Evolutionary conservation across 768 basidiomycete genomes (phyloP).

Genomic region (Lentinula sp.): DNA sequence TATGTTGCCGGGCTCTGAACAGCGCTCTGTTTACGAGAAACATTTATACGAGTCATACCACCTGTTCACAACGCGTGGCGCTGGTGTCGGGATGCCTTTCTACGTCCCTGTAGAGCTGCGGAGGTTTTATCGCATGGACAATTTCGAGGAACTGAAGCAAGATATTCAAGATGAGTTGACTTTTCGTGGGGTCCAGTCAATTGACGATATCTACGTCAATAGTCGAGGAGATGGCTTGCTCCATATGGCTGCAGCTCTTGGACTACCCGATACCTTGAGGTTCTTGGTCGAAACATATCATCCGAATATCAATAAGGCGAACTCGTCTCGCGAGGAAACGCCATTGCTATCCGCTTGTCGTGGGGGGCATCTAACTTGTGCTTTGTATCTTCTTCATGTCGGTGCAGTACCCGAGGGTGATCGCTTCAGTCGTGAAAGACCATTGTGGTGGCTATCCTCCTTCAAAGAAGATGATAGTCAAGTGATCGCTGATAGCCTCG

Average conservation of each 20-base stretch:
- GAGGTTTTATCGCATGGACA: background rate
- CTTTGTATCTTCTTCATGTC: conserved; percentile 4
- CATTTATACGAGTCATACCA: background rate
- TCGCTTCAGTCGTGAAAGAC: background rate
- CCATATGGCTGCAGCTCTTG: conserved; percentile 7
- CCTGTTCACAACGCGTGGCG: background rate
- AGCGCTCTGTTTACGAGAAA: background rate
- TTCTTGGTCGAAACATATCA: conserved; percentile 5
- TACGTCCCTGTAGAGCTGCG: background rate
- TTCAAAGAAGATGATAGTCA: background rate
- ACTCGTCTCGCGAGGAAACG: conserved; percentile 3
- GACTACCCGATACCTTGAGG: background rate
- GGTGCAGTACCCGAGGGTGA: conserved; percentile 6
- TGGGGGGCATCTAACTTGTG: conserved; percentile 3
- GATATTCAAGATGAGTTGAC: conserved; percentile 6
- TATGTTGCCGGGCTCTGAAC: background rate
- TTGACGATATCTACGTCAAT: conserved; percentile 10
- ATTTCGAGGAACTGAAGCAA: background rate
- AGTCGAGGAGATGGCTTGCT: conserved; percentile 9
- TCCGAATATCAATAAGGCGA: conserved; percentile 4
- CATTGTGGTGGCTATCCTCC: conserved; percentile 8
- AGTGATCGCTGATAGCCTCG: background rate
- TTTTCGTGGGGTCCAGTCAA: conserved; percentile 2
- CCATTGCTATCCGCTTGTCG: conserved; percentile 8
- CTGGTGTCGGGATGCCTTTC: conserved; percentile 8